These are phyloP conservation scores for Fraxinus ornus DNA, from an alignment of 305 asterid species.

Conservation along the genomic window DNA sequence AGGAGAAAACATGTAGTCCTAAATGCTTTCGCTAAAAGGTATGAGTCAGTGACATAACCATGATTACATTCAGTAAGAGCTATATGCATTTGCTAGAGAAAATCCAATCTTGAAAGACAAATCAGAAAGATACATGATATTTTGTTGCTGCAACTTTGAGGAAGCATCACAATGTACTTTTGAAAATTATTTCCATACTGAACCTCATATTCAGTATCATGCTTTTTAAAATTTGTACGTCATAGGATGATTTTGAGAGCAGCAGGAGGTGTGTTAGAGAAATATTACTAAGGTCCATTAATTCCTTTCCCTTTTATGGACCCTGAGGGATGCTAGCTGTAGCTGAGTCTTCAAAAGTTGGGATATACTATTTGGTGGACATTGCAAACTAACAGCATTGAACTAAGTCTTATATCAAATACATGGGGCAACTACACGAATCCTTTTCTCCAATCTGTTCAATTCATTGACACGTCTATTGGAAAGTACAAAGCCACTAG, in stretches of 20 bases:
- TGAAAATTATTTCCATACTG: not conserved
- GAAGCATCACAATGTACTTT: slow-evolving; percentile 8
- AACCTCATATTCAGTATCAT: not conserved
- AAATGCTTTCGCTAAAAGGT: not conserved
- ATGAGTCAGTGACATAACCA: not conserved
- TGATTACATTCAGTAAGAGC: not conserved
- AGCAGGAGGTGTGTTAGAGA: not conserved
- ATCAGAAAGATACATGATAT: not conserved
- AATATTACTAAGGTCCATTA: not conserved
- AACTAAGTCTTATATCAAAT: not conserved
- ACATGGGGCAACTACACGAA: not conserved
- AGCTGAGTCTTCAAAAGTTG: not conserved
- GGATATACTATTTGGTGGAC: slow-evolving; percentile 4
- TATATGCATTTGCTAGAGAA: not conserved
- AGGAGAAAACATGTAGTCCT: slow-evolving; percentile 2
- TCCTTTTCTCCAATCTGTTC: not conserved
- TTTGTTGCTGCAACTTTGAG: not conserved
- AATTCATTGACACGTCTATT: not conserved
- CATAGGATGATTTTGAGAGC: not conserved
- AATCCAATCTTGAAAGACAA: not conserved
- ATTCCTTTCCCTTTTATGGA: not conserved
- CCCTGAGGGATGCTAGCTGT: not conserved
- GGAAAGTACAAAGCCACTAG: not conserved
- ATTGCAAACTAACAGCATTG: not conserved
- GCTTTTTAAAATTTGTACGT: not conserved